Conservation (phyloP, 2,329 filamentous ascomycete species). For the Trichoderma citrinoviride region DNA sequence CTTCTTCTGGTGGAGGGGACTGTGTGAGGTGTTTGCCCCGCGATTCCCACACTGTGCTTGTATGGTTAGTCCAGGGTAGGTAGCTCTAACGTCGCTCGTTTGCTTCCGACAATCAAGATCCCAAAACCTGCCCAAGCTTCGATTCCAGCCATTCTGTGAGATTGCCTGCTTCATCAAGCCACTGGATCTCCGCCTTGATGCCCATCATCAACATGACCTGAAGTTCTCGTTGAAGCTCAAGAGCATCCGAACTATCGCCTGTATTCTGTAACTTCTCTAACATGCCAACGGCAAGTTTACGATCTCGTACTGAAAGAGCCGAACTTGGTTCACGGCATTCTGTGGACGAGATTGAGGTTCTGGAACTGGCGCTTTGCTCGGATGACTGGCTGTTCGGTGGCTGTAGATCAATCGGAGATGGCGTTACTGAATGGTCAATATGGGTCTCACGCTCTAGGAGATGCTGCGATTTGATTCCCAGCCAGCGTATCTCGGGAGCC, state of each 20-base stretch:
- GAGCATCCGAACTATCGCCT: constrained; percentile 33
- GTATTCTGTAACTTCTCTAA: constrained; percentile 43
- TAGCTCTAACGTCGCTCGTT: neutral
- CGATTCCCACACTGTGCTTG: constrained; percentile 37
- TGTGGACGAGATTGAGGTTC: constrained; percentile 29
- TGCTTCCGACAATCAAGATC: neutral
- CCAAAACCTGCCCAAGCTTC: constrained; percentile 33
- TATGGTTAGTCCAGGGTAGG: neutral
- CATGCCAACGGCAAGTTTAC: constrained; percentile 54
- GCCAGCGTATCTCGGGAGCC: constrained; percentile 57
- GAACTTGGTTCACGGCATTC: constrained; percentile 31
- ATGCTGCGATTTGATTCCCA: constrained; percentile 56
- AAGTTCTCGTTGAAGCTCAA: constrained; percentile 53
- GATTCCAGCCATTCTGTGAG: constrained; percentile 50
- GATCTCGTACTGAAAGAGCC: constrained; percentile 54
- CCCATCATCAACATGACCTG: constrained; percentile 73
- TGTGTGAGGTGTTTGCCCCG: constrained; percentile 36
- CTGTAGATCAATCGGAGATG: neutral
- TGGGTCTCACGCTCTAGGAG: constrained; percentile 29
- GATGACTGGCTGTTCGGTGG: constrained; percentile 20
- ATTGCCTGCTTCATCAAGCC: constrained; percentile 56
- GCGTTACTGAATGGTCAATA: neutral
- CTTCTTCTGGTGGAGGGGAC: constrained; percentile 37
- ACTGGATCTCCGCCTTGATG: constrained; percentile 74
- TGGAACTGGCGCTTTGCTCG: neutral